phyloP scores from a whole-genome alignment of 2,329 filamentous ascomycete genomes.

The Calonectria henricotiae region DNA sequence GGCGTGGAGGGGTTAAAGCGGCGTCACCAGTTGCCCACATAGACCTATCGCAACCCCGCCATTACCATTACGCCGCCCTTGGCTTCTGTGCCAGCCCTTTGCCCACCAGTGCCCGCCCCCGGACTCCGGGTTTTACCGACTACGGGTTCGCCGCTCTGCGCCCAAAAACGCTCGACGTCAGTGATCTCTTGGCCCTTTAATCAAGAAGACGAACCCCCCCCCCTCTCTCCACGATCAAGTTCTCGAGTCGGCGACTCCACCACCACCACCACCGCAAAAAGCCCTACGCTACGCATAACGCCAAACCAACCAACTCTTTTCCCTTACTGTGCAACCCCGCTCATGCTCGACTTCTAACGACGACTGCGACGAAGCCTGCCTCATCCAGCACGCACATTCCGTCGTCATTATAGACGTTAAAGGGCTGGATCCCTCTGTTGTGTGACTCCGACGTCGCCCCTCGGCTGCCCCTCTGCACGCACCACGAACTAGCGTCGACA shows the following conservation, averaged over 20 bases:
- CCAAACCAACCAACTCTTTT: constrained; percentile 30
- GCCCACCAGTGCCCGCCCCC: constrained; percentile 33
- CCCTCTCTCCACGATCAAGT: neutral
- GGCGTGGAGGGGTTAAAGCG: constrained; percentile 38
- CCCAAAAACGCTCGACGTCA: constrained; percentile 47
- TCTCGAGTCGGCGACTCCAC: constrained; percentile 29
- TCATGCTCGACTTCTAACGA: neutral
- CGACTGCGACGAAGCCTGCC: neutral
- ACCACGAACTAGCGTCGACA: constrained; percentile 26
- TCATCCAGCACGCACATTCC: neutral
- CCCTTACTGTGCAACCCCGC: constrained; percentile 23
- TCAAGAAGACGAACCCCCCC: constrained; percentile 14
- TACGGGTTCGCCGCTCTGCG: constrained; percentile 33
- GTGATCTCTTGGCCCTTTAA: constrained; percentile 14
- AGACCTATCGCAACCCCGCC: constrained; percentile 57
- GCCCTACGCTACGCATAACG: constrained; percentile 23
- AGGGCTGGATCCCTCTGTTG: constrained; percentile 35
- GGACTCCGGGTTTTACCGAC: constrained; percentile 51
- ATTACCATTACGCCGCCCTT: constrained; percentile 51
- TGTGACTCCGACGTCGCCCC: constrained; percentile 20
- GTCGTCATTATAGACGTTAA: neutral
- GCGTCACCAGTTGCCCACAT: constrained; percentile 17
- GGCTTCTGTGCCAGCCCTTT: constrained; percentile 15
- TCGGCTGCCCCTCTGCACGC: constrained; percentile 15
- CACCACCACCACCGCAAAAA: constrained; percentile 26